A percentile compares a stretch with the other conserved stretches of the same genome.
phyloP scores from a whole-genome alignment of 2,329 filamentous ascomycete genomes.

The Claviceps fusiformis region DNA sequence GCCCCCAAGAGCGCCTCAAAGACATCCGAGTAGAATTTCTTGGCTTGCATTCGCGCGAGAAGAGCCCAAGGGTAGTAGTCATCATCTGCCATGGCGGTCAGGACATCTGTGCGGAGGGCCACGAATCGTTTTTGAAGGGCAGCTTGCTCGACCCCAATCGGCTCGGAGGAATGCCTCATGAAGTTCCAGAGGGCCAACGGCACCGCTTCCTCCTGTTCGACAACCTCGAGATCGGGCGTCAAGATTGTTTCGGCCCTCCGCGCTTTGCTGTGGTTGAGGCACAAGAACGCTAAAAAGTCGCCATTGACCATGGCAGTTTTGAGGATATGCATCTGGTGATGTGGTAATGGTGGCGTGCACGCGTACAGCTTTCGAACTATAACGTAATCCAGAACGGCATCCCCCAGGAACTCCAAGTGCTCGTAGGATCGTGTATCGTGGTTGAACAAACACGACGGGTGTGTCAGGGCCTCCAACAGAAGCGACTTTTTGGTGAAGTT shows the following conservation, averaged over 20 bases:
- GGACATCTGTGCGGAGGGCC: constrained; percentile 33
- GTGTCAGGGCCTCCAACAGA: constrained; percentile 68
- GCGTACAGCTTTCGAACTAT: constrained; percentile 50
- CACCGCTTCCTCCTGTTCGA: constrained; percentile 7
- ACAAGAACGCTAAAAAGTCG: constrained; percentile 64
- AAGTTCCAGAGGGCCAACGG: constrained; percentile 50
- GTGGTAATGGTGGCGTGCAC: constrained; percentile 25
- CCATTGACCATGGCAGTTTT: constrained; percentile 68
- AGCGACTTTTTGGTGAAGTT: constrained; percentile 53
- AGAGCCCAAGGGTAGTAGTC: constrained; percentile 62
- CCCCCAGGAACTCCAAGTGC: constrained; percentile 77
- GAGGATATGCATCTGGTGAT: constrained; percentile 58
- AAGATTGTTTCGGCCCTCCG: constrained; percentile 11
- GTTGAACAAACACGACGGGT: constrained; percentile 45
- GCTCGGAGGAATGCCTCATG: constrained; percentile 43
- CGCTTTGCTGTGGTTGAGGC: constrained; percentile 34
- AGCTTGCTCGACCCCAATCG: constrained; percentile 34
- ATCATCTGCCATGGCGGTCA: constrained; percentile 33
- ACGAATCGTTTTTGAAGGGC: constrained; percentile 31
- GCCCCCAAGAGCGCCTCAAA: constrained; percentile 72
- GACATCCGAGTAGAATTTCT: constrained; percentile 74
- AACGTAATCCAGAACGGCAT: constrained; percentile 70
- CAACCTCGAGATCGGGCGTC: constrained; percentile 8
- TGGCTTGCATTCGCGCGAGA: constrained; percentile 49
- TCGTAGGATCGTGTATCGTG: constrained; percentile 37